phyloP scores from a whole-genome alignment of 176 grass and related monocot species.

The Musa troglodytarum region DNA sequence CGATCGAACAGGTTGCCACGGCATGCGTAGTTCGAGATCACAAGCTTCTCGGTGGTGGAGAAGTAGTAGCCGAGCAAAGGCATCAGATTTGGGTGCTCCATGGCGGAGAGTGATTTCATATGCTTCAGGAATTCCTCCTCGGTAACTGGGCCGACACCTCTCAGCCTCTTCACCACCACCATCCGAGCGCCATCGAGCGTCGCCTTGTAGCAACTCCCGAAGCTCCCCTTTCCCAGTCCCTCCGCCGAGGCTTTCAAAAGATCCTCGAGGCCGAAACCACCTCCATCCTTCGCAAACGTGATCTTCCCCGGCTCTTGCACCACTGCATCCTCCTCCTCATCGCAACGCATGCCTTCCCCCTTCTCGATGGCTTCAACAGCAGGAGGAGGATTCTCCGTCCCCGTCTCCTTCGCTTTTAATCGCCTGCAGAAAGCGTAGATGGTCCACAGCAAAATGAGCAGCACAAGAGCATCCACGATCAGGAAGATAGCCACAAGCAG shows the following conservation, averaged over 20 bases:
- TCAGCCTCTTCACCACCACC: slow-evolving; percentile 23
- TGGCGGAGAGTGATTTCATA: not conserved
- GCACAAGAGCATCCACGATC: not conserved
- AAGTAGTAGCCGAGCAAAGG: slow-evolving; percentile 12
- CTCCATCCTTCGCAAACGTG: not conserved
- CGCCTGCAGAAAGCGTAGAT: not conserved
- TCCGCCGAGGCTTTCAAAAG: slow-evolving; percentile 13
- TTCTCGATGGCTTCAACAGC: not conserved
- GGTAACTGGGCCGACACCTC: slow-evolving; percentile 1
- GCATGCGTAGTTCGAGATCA: not conserved
- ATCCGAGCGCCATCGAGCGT: not conserved
- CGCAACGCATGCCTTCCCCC: not conserved
- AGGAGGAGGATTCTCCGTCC: not conserved
- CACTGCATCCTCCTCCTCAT: not conserved
- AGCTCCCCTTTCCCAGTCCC: slow-evolving; percentile 2
- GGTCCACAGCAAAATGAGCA: not conserved
- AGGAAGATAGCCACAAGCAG: not conserved
- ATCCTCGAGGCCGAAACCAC: not conserved
- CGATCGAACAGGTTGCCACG: slow-evolving; percentile 16
- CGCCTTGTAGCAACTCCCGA: slow-evolving; percentile 22
- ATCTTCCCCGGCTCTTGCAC: not conserved
- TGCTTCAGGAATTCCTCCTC: slow-evolving; percentile 12
- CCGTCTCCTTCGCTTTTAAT: not conserved
- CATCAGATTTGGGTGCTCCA: slow-evolving; percentile 19
- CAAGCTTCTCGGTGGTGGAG: slow-evolving; percentile 8